A percentile compares a stretch with the other conserved stretches of the same genome.
These are phyloP conservation scores for Hydnum rufescens DNA, from an alignment of 768 basidiomycete species.

Conservation along the genomic window DNA sequence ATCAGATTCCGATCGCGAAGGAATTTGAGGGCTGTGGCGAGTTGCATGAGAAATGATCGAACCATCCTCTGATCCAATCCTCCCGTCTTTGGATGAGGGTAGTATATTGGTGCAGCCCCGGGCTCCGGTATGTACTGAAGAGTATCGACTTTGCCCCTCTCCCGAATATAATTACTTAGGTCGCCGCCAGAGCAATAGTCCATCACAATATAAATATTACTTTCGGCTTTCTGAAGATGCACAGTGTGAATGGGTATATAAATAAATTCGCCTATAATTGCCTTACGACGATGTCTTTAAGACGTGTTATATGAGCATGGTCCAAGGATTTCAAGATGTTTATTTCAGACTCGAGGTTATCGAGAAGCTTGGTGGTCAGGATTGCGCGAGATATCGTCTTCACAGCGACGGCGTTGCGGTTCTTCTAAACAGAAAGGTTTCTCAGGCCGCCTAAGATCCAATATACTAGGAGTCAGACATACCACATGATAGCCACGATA, in stretches of 20 bases:
- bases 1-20: slow-evolving; percentile 75
- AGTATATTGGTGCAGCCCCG: slow-evolving; percentile 57
- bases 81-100: slow-evolving; percentile 77
- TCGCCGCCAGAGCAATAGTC: slow-evolving; percentile 94
- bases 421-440: slow-evolving; percentile 30
- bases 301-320: slow-evolving; percentile 80
- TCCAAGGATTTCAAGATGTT: slow-evolving; percentile 86
- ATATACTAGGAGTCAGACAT: slow-evolving; percentile 14
- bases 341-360: slow-evolving; percentile 97
- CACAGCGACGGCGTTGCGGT: slow-evolving; percentile 65
- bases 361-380: slow-evolving; percentile 78
- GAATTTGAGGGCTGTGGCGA: slow-evolving; percentile 76
- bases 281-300: slow-evolving; percentile 81
- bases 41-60: slow-evolving; percentile 77
- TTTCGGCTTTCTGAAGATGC: slow-evolving; percentile 23
- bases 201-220: slow-evolving; percentile 74
- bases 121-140: slow-evolving; percentile 61
- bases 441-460: background rate
- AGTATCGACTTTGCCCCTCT: slow-evolving; percentile 79
- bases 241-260: slow-evolving; percentile 1
- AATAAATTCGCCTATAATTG: background rate
- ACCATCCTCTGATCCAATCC: slow-evolving; percentile 83
- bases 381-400: slow-evolving; percentile 83
- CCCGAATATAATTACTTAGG: slow-evolving; percentile 92
- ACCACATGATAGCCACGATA: slow-evolving; percentile 87